phyloP scores from a whole-genome alignment of 306 rosid species.

The Ziziphus jujuba region DNA sequence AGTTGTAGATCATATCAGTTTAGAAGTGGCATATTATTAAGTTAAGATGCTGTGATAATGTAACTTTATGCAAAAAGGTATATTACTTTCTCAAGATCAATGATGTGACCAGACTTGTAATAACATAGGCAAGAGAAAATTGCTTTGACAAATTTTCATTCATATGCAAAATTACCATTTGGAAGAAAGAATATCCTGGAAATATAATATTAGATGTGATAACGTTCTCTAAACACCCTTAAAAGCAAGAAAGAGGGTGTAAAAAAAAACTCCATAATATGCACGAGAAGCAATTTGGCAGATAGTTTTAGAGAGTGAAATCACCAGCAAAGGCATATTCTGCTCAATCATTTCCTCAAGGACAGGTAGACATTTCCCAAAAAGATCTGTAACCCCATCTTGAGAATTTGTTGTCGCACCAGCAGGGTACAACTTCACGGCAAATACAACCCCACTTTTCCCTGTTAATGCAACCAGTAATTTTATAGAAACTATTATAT shows the following conservation, averaged over 20 bases:
- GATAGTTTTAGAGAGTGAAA: neutral
- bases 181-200: no score
- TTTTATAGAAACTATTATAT: slow-evolving; percentile 6
- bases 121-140: neutral
- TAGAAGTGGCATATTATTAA: neutral
- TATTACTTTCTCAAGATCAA: neutral
- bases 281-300: neutral
- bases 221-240: no score
- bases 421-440: slow-evolving; percentile 91
- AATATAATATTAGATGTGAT: no score
- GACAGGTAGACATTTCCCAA: slow-evolving; percentile 78
- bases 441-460: slow-evolving; percentile 70
- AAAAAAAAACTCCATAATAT: slow-evolving; percentile 3
- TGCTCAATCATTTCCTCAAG: slow-evolving; percentile 84
- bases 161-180: no score
- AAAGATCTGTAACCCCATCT: slow-evolving; percentile 87
- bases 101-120: neutral
- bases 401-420: slow-evolving; percentile 96
- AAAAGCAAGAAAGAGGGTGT: neutral
- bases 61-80: no score
- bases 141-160: neutral
- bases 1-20: neutral
- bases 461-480: slow-evolving; percentile 41
- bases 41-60: neutral
- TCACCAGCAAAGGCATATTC: slow-evolving; percentile 77